Base-by-base conservation (phyloP, 495 filamentous ascomycete genomes). In the Aspergillus conjunctus region DNA sequence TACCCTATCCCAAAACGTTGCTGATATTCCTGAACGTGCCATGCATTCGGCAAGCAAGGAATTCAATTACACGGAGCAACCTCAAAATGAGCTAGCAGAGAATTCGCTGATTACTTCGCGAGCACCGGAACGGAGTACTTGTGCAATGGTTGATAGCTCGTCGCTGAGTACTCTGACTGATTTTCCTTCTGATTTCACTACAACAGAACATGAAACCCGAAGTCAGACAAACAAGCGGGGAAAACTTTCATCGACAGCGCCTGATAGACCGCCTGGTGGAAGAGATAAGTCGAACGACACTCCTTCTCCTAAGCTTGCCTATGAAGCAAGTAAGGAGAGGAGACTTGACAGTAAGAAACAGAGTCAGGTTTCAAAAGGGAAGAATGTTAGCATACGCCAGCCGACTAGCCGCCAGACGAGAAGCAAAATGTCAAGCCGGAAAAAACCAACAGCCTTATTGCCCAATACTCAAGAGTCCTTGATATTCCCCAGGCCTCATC, bases 391-490 rank as follows among this genome's bases (percentile, higher is more conserved):
- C 1, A 56, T 45, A 3, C 30, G 33, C 44, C 21, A 34, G 21
- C 49, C 58, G 30, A 60, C 18, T 10, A 17, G 26, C 11, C 48
- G 45, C 54, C 52, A 22, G 15, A 45, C 14, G 15, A 17, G n/a
- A 17, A 50, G 39, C 8, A 21, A 21, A 4, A 20, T 33, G 12
- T 51, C 31, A 4, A 54, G 37, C 12, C n/a, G 12, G 11, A 48
- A 10, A 12, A 56, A 39, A 18, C 2, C 20, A 10, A 62, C 46
- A 44, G 12, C 32, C 45, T 20, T 45, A 17, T 31, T 52, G 50
- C 18, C 54, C 3, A 56, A 64, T 44, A 68, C 59, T 14, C 65
- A 62, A 33, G 64, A 64, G n/a, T 65, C 63, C 17, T 34, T 63
- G 31, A 57, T 67, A 33, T 59, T 61, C 18, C 48, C 56, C 7